Evolutionary conservation across 495 filamentous ascomycete genomes (phyloP).

Genomic region (Neurospora intermedia): DNA sequence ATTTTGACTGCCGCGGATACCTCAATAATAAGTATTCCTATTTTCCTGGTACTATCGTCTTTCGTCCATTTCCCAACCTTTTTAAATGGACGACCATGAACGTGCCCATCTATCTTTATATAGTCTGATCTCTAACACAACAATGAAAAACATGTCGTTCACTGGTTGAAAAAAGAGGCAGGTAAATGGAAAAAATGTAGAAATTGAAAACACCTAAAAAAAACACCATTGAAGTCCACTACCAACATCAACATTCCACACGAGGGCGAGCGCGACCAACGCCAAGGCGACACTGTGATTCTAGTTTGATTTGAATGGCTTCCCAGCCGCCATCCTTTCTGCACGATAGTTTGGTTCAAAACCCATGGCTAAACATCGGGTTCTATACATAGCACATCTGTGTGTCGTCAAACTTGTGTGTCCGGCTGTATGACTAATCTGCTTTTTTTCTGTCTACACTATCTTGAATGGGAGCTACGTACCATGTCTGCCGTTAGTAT

Average conservation of each 20-base stretch:
- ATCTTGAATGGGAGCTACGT: neutral
- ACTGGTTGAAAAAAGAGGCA: neutral
- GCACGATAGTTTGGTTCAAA: neutral
- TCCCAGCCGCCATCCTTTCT: neutral
- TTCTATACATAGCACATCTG: neutral
- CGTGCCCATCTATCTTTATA: neutral
- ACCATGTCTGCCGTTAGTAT: neutral
- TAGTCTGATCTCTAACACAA: neutral
- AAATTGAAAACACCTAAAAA: too few species aligned
- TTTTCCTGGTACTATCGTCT: too few species aligned
- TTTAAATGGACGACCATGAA: too few species aligned
- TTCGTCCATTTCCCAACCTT: too few species aligned
- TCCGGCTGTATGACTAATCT: neutral
- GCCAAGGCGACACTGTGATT: neutral
- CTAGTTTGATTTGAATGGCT: neutral
- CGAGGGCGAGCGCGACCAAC: neutral
- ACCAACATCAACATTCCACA: neutral
- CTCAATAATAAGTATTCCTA: too few species aligned
- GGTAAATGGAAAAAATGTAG: neutral
- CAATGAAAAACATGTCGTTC: neutral
- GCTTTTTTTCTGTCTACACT: neutral
- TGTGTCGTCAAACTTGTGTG: neutral
- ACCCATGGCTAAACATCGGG: neutral
- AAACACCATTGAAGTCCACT: neutral
- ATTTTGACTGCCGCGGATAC: too few species aligned